Evolutionary conservation across 305 asterid species (phyloP), one percentile per base, ranked within the genome.

Genomic region (Fraxinus baroniana): DNA sequence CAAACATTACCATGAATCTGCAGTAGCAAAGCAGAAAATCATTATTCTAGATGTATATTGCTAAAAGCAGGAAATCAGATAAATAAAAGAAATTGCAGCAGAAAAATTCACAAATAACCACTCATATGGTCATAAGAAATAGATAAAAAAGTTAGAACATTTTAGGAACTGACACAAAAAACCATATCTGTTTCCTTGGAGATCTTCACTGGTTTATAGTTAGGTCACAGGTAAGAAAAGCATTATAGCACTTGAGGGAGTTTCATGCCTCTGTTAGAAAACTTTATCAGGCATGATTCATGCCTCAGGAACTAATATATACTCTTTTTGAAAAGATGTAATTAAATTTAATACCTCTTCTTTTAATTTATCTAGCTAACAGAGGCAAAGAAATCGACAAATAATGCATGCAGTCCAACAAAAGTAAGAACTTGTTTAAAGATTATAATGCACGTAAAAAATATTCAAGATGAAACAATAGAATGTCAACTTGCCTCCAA

Each of bases 1-100:
- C 95, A 96, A 89, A 96, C 99, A 89, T 94, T 96, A 81, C 98
- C 98, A 90, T 96, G 98, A 81, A 96, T 97, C 99, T 96, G 95
- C 87, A 86, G 76, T 85, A 84, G 84, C 83, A 87, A 79, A 76
- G 79, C 22, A 49, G 32, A 36, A 78, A 62, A 85, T n/a, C 49
- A 57, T 84, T 76, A 52, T 17, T n/a, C 22, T 17, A 64, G 73
- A 52, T 35, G 68, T 17, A 36, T 72, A 81, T 33, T 10, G 73
- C 80, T 35, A 81, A 79, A 37, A 73, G 28, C 78, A 82, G 62
- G 83, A 15, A 83, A 78, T 60, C 18, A 62, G 78, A 72, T 52
- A n/a, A 80, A 33, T 18, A 7, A 60, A n/a, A 57, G 79, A 75
- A 77, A 77, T 49, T 12, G 84, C 83, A 64, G 70, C 70, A 57